Evolutionary conservation across 768 basidiomycete genomes (phyloP).

Genomic region (Gelatoporia subvermispora): DNA sequence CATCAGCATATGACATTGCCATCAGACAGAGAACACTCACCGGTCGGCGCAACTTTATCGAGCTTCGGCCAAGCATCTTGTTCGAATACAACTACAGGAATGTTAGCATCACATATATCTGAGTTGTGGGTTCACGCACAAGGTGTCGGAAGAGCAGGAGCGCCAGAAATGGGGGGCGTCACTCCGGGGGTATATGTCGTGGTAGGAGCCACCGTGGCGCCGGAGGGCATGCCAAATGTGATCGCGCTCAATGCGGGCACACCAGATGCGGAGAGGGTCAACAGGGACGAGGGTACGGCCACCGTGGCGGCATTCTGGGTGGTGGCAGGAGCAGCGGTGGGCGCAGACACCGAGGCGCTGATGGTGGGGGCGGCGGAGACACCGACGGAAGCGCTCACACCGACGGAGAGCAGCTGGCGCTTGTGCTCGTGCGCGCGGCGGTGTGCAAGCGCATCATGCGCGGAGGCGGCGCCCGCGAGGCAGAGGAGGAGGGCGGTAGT

Average conservation of each 20-base stretch:
- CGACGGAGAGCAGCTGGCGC: no score
- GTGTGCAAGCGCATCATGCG: no score
- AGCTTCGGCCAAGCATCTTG: conserved; percentile 54
- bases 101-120: conserved; percentile 3
- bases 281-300: conserved; percentile 6
- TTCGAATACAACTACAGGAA: conserved; percentile 39
- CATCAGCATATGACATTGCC: not conserved
- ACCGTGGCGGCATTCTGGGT: conserved; percentile 5
- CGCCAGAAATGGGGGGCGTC: conserved; percentile 58
- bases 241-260: conserved; percentile 58
- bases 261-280: conserved; percentile 17
- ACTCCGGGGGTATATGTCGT: conserved; percentile 57
- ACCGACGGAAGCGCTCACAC: no score
- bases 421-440: no score
- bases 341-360: not conserved
- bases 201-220: conserved; percentile 42
- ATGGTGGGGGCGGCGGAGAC: no score
- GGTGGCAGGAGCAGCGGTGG: conserved; percentile 1
- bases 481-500: no score
- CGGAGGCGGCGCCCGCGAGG: no score
- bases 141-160: conserved; percentile 58
- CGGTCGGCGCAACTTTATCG: conserved; percentile 55
- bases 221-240: conserved; percentile 58
- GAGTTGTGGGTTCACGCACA: no score
- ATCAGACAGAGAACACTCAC: conserved; percentile 29